phyloP scores from a whole-genome alignment of 306 rosid species.

The Rosa multiflora region DNA sequence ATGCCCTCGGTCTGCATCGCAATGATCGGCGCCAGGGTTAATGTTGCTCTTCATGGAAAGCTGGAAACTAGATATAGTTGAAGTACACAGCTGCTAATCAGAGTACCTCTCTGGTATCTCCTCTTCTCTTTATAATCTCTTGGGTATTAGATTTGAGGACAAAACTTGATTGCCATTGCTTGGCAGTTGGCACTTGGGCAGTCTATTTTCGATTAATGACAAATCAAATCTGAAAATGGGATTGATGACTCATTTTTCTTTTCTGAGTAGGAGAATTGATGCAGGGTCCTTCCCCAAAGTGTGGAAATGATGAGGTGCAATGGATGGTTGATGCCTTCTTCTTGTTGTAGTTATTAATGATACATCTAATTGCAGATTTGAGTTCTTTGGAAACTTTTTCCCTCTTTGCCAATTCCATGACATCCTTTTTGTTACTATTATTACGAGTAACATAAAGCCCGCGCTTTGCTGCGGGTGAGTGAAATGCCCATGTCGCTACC shows the following conservation, averaged over 20 bases:
- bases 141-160: background rate
- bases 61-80: background rate
- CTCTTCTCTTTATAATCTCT: background rate
- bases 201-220: background rate
- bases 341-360: too few relatives aligned
- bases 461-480: too few relatives aligned
- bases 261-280: background rate
- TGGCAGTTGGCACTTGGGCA: background rate
- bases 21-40: background rate
- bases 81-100: background rate
- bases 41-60: background rate
- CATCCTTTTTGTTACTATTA: too few relatives aligned
- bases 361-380: too few relatives aligned
- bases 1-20: background rate
- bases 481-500: too few relatives aligned
- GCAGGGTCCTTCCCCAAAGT: background rate
- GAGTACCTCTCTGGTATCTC: background rate
- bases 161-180: background rate
- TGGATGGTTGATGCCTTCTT: background rate
- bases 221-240: background rate
- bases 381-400: too few relatives aligned
- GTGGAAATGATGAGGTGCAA: background rate
- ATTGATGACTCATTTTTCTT: background rate
- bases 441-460: too few relatives aligned
- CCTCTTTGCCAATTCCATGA: too few relatives aligned